These are phyloP conservation scores for Diaporthe capsici DNA, from an alignment of 2,329 filamentous ascomycete species.

Conservation along the genomic window DNA sequence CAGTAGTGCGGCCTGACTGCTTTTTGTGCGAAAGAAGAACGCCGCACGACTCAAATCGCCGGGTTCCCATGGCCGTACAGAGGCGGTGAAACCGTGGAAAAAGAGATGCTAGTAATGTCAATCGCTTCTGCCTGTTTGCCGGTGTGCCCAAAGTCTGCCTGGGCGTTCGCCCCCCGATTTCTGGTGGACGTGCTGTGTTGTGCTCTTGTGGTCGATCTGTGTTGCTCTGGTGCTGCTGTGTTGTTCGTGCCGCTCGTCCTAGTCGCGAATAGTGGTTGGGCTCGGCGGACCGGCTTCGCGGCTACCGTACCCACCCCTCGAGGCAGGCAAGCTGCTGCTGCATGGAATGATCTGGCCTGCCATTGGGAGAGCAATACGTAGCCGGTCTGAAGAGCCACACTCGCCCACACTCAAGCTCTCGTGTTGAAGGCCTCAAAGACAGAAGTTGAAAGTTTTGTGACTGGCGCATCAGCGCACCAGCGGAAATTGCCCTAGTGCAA, in stretches of 20 bases:
- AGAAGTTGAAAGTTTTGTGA: neutral
- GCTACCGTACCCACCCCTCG: constrained; percentile 22
- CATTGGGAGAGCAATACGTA: neutral
- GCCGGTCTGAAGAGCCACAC: neutral
- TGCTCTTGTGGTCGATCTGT: neutral
- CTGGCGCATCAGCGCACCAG: neutral
- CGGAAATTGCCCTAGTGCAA: neutral
- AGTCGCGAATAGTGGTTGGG: constrained; percentile 2
- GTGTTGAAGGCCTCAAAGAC: neutral
- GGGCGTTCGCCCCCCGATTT: constrained; percentile 1
- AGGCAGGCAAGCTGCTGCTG: neutral
- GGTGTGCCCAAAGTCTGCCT: neutral
- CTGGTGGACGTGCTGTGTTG: neutral
- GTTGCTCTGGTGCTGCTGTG: neutral
- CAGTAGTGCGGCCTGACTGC: neutral
- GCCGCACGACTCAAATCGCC: constrained; percentile 3
- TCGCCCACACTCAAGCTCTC: neutral
- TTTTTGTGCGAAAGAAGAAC: neutral
- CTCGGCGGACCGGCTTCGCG: constrained; percentile 3
- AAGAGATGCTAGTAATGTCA: neutral
- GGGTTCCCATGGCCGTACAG: neutral
- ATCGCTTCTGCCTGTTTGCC: constrained; percentile 1
- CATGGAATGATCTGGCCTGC: constrained; percentile 11
- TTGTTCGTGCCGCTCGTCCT: constrained; percentile 24
- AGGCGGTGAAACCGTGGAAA: constrained; percentile 27